Conservation (phyloP, 306 rosid species). For the Vigna hirtella region DNA sequence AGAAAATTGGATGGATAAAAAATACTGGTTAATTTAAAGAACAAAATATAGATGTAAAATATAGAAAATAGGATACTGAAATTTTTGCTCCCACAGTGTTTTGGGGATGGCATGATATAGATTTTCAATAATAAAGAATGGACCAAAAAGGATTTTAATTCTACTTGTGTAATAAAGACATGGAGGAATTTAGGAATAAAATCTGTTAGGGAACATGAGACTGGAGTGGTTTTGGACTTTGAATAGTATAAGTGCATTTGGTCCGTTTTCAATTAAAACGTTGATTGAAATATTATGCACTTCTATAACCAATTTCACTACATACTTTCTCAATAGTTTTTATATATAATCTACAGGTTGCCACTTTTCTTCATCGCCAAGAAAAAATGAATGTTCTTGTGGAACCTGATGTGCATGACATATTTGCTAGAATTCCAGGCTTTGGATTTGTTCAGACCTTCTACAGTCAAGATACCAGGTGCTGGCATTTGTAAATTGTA, state of each 20-base stretch:
- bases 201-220: conserved; percentile 22
- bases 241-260: conserved; percentile 8
- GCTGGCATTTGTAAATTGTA: conserved; percentile 37
- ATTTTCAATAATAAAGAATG: conserved; percentile 29
- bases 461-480: conserved; percentile 95
- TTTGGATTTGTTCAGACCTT: conserved; percentile 98
- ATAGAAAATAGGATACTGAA: neutral
- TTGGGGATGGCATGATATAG: conserved; percentile 4
- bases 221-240: conserved; percentile 22
- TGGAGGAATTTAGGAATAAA: conserved; percentile 14
- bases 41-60: conserved; percentile 19
- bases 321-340: conserved; percentile 37
- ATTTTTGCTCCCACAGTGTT: neutral
- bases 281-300: conserved; percentile 24
- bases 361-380: conserved; percentile 75
- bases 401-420: conserved; percentile 95
- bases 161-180: conserved; percentile 17
- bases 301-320: conserved; percentile 15
- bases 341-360: conserved; percentile 63
- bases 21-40: neutral
- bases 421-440: conserved; percentile 95
- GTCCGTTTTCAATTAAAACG: neutral
- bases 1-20: conserved; percentile 7
- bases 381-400: conserved; percentile 94
- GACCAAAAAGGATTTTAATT: neutral